Conservation (phyloP, 73 alveolate genomes). For the Durusdinium trenchii region DNA sequence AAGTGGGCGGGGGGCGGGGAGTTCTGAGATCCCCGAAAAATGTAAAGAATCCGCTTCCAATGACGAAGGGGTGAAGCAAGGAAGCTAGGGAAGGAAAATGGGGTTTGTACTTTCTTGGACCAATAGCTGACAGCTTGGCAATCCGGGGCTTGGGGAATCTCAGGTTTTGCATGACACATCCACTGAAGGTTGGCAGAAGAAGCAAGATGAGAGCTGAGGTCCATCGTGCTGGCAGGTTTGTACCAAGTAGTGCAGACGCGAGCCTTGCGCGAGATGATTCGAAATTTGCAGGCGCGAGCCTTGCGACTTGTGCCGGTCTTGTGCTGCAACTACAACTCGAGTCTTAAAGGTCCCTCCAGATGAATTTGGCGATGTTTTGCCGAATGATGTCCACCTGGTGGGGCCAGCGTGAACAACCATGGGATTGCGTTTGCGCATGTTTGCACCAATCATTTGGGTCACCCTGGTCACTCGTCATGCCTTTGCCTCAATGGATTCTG, state of each 20-base stretch:
- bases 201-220: neutral
- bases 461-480: too few species aligned
- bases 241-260: slow-evolving; percentile 80
- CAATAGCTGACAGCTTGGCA: too few species aligned
- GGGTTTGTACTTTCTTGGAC: too few species aligned
- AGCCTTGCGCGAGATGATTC: slow-evolving; percentile 71
- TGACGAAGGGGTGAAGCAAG: neutral
- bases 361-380: neutral
- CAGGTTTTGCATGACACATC: neutral
- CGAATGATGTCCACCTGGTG: too few species aligned
- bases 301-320: neutral
- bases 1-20: neutral
- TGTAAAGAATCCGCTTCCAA: neutral
- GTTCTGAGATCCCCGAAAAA: neutral
- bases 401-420: too few species aligned
- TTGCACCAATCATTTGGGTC: too few species aligned
- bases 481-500: too few species aligned
- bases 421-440: too few species aligned
- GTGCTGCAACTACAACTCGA: too few species aligned
- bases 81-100: too few species aligned
- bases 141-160: neutral
- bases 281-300: slow-evolving; percentile 17
- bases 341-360: too few species aligned
- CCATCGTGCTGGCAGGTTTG: slow-evolving; percentile 78
- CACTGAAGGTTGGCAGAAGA: neutral